Evolutionary conservation across 305 asterid species (phyloP).

Genomic region (Fraxinus dipetala): DNA sequence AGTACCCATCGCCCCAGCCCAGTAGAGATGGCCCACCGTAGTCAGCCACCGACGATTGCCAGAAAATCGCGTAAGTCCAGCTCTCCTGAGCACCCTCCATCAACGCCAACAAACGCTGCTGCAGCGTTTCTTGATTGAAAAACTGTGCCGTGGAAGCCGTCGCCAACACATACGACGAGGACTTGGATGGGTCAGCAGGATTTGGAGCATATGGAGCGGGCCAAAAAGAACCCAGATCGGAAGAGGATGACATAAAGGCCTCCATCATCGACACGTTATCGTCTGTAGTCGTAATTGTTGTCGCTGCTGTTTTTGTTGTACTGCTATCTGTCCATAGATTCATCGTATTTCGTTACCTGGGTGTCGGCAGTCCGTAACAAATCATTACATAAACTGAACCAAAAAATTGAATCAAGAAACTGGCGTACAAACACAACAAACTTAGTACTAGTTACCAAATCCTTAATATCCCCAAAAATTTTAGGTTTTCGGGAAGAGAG

Average conservation of each 20-base stretch:
- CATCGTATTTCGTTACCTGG: constrained; percentile 27
- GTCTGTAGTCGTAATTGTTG: constrained; percentile 29
- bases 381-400: constrained; percentile 41
- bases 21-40: constrained; percentile 41
- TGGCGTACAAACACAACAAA: background rate
- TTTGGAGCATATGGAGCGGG: constrained; percentile 23
- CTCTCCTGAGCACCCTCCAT: constrained; percentile 69
- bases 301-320: constrained; percentile 23
- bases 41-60: constrained; percentile 64
- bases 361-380: constrained; percentile 37
- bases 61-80: constrained; percentile 91
- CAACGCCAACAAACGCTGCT: constrained; percentile 65
- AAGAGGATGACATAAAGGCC: constrained; percentile 46
- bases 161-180: constrained; percentile 7
- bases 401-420: background rate
- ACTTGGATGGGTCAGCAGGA: constrained; percentile 24
- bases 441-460: background rate
- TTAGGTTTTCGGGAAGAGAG: background rate
- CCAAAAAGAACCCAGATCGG: constrained; percentile 58
- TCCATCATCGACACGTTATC: constrained; percentile 58
- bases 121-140: constrained; percentile 70
- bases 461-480: background rate
- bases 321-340: constrained; percentile 33
- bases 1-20: constrained; percentile 94
- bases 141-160: constrained; percentile 4